These are phyloP conservation scores for Pseudopithomyces maydicus DNA, from an alignment of 2,329 filamentous ascomycete genomes.

Conservation along the genomic window DNA sequence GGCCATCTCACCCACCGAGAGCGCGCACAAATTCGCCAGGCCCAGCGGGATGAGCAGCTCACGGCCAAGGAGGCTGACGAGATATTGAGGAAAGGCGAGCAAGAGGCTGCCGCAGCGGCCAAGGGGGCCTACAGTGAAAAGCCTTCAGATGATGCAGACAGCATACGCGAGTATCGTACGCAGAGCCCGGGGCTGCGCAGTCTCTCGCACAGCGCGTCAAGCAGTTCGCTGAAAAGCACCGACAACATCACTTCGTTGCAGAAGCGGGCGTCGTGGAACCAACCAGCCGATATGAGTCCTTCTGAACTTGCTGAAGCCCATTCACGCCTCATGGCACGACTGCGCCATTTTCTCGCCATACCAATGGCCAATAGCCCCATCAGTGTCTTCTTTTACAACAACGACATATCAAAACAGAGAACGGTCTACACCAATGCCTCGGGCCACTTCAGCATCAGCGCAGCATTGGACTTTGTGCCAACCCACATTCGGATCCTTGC, in stretches of 20 bases:
- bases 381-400: conserved; percentile 95
- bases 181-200: conserved; percentile 30
- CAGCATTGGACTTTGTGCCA: conserved; percentile 84
- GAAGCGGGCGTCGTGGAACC: conserved; percentile 56
- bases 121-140: conserved; percentile 76
- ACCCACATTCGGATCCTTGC: conserved; percentile 88
- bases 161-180: conserved; percentile 44
- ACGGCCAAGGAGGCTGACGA: conserved; percentile 77
- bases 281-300: conserved; percentile 68
- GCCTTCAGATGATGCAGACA: conserved; percentile 55
- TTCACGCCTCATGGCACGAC: conserved; percentile 81
- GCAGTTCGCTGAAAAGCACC: conserved; percentile 30
- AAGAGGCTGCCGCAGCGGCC: conserved; percentile 72
- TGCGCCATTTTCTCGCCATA: conserved; percentile 88
- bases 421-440: conserved; percentile 85
- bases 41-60: conserved; percentile 64
- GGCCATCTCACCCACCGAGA: conserved; percentile 41
- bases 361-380: conserved; percentile 78
- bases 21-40: conserved; percentile 55
- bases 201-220: conserved; percentile 32
- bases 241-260: conserved; percentile 46
- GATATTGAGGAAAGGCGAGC: conserved; percentile 73
- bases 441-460: conserved; percentile 83
- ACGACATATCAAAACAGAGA: conserved; percentile 77
- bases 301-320: conserved; percentile 82